Evolutionary conservation across 1,284 basidiomycete genomes (phyloP).

Genomic region (Heterobasidion parviporum): DNA sequence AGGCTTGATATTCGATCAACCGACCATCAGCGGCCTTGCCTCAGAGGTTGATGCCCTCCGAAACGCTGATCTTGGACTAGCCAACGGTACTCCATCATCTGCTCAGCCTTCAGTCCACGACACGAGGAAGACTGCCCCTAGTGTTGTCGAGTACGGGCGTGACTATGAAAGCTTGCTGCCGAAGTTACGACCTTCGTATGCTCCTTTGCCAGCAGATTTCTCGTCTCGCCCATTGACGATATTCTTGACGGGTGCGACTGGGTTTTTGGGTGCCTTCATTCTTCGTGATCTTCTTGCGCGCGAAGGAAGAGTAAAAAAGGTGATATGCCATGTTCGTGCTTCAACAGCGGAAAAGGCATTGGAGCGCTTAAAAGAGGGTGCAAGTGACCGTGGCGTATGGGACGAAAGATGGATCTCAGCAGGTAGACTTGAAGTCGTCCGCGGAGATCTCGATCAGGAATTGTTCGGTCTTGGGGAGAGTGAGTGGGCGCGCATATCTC

Average conservation of each 20-base stretch:
- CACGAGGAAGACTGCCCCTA: slow-evolving; percentile 17
- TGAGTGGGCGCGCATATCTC: slow-evolving; percentile 64
- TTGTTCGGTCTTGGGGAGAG: slow-evolving; percentile 67
- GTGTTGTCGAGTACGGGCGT: slow-evolving; percentile 62
- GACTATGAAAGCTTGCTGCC: slow-evolving; percentile 68
- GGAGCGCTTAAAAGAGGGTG: slow-evolving; percentile 66
- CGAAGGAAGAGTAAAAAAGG: slow-evolving; percentile 64
- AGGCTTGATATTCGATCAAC: slow-evolving; percentile 88
- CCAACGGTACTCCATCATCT: slow-evolving; percentile 12
- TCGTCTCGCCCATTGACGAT: slow-evolving; percentile 56
- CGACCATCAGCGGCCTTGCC: slow-evolving; percentile 81
- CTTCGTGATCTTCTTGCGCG: slow-evolving; percentile 74
- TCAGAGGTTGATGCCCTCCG: slow-evolving; percentile 72
- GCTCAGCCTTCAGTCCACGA: slow-evolving; percentile 19
- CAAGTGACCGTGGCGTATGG: slow-evolving; percentile 89
- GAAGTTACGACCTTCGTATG: slow-evolving; percentile 56
- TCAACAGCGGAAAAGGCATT: slow-evolving; percentile 58
- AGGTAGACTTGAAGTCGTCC: slow-evolving; percentile 73
- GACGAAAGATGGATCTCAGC: slow-evolving; percentile 76
- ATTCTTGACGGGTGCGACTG: slow-evolving; percentile 95
- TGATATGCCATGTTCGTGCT: slow-evolving; percentile 88
- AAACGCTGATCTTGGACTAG: slow-evolving; percentile 77
- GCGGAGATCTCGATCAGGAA: slow-evolving; percentile 81
- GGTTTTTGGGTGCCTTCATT: slow-evolving; percentile 94
- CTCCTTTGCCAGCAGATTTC: slow-evolving; percentile 45